Conservation (phyloP, 169 alveolate genomes). For the Plasmodium blacklocki region DNA sequence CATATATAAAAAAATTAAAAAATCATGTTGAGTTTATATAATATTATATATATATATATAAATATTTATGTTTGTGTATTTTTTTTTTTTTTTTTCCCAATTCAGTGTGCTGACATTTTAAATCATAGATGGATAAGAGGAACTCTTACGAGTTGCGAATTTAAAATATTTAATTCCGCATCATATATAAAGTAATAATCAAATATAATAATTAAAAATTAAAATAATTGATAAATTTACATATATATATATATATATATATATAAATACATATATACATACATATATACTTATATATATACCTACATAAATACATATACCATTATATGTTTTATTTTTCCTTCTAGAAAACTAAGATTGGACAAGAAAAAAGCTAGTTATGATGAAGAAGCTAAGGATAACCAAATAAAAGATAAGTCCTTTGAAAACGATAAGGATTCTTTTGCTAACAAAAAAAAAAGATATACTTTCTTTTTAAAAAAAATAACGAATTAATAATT, state of each 20-base stretch:
- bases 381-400: constrained; percentile 30
- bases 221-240: not conserved
- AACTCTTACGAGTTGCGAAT: constrained; percentile 71
- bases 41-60: not conserved
- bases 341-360: constrained; percentile 38
- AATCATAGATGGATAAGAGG: constrained; percentile 76
- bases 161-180: constrained; percentile 69
- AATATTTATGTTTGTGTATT: not conserved
- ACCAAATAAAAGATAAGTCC: constrained; percentile 58
- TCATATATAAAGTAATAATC: constrained; percentile 59
- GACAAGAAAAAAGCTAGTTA: constrained; percentile 27
- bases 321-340: too few relatives aligned
- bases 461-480: constrained; percentile 68
- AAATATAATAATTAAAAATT: too few relatives aligned
- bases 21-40: not conserved
- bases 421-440: constrained; percentile 71
- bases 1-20: not conserved
- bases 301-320: too few relatives aligned
- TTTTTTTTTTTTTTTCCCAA: constrained; percentile 15
- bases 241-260: not conserved
- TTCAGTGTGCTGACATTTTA: constrained; percentile 67
- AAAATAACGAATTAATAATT: constrained; percentile 43
- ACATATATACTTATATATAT: too few relatives aligned
- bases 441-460: constrained; percentile 43
- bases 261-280: not conserved